These are phyloP conservation scores for Diophrys sp. DNA, from an alignment of 73 alveolate genomes.

Conservation along the genomic window DNA sequence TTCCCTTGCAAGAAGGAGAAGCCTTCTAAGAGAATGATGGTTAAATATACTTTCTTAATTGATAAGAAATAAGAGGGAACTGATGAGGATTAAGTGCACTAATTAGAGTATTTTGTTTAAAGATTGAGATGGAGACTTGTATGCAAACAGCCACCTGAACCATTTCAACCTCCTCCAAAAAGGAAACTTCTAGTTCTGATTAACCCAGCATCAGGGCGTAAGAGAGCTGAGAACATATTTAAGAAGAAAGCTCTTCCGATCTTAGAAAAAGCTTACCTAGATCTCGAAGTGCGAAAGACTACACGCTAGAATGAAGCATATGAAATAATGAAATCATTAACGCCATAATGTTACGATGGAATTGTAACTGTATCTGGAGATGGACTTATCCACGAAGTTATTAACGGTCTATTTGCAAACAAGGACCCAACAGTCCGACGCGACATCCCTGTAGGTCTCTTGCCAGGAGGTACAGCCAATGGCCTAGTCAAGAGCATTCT, in stretches of 20 bases:
- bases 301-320: slow-evolving; percentile 75
- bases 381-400: slow-evolving; percentile 90
- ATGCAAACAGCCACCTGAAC: background rate
- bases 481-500: slow-evolving; percentile 82
- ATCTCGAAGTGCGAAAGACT: slow-evolving; percentile 60
- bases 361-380: slow-evolving; percentile 88
- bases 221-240: slow-evolving; percentile 76
- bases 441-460: slow-evolving; percentile 62
- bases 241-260: slow-evolving; percentile 58
- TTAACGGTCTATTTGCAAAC: slow-evolving; percentile 80
- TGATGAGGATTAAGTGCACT: too few relatives aligned
- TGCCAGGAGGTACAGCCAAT: slow-evolving; percentile 94
- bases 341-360: slow-evolving; percentile 69
- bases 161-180: slow-evolving; percentile 24
- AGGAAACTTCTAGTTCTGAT: slow-evolving; percentile 74
- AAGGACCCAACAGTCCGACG: slow-evolving; percentile 60
- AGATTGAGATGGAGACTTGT: background rate
- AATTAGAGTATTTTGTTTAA: too few relatives aligned
- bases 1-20: background rate
- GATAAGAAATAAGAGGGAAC: background rate
- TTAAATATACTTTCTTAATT: background rate
- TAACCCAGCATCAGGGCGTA: slow-evolving; percentile 84
- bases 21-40: background rate
- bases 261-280: slow-evolving; percentile 66
- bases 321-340: slow-evolving; percentile 53